Base-by-base conservation (phyloP, 129 eudicot genomes). In the Deinandra increscens region DNA sequence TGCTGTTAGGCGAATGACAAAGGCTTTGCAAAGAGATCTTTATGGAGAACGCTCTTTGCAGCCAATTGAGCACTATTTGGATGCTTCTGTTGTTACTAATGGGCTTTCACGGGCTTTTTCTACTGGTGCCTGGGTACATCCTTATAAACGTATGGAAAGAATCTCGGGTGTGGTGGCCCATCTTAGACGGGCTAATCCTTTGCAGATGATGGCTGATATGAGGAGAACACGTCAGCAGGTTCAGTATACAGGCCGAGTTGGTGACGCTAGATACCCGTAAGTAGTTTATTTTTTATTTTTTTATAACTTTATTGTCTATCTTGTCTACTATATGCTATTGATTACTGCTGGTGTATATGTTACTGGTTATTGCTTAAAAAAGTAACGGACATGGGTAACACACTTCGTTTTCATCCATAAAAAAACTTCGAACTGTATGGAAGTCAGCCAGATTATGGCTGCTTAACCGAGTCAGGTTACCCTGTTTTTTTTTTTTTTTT, bases 181-280 rank as follows among this genome's bases (percentile, higher is more conserved):
- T 5, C 82, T 93, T 20, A 83, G 95, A 66, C 78, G 98, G 55
- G 87, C 95, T 7, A 93, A 93, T 80, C 96, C 98, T 1, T 75
- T 89, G 81, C 98, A 92, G 63, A 79, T 83, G 71, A 81, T 75
- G 33, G 85, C 95, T 73, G 98, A 92, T 68, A 82, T 89, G 95
- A 89, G 98, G 75, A 89, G 88, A 77, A 77, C 88, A 18, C 95
- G 96, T 14, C 98, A 85, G 74, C 97, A 91, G 75, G 94, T 91
- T 38, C 58, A 71, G 34, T 91, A 91, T 80, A 84, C 95, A 5
- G 96, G 98, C 36, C 84, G 85, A 72, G 97, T 83, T 78, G 97
- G 96, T 12, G 98, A 87, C 76, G 97, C 96, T 14, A 79, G 98
- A 86, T 93, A 93, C 81, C 98, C 96, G 98, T 92, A 81, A 84